Evolutionary conservation across 768 basidiomycete species (phyloP).

Genomic region (Naganishia kalamii): DNA sequence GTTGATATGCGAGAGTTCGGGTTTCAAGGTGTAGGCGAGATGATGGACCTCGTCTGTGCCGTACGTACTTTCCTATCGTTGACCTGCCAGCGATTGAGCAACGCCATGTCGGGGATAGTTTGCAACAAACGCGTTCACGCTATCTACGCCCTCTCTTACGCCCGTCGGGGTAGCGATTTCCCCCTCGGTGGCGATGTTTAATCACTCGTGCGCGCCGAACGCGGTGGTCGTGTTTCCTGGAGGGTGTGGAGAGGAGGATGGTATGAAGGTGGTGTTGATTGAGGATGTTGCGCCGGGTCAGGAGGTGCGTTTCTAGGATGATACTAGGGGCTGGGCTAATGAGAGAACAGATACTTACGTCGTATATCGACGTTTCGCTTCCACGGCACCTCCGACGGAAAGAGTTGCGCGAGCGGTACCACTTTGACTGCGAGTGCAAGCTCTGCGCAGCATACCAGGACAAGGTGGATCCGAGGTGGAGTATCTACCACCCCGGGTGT

Average conservation of each 20-base stretch:
- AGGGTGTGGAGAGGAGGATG: slow-evolving; percentile 30
- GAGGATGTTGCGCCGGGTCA: slow-evolving; percentile 59
- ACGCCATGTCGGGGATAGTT: slow-evolving; percentile 55
- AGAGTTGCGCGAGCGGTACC: slow-evolving; percentile 65
- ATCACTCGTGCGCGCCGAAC: slow-evolving; percentile 61
- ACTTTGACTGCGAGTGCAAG: slow-evolving; percentile 61
- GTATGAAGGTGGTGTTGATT: slow-evolving; percentile 67
- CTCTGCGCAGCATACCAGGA: neutral
- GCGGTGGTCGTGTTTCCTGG: slow-evolving; percentile 86
- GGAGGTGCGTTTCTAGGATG: slow-evolving; percentile 54
- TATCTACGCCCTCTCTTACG: slow-evolving; percentile 68
- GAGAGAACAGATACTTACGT: slow-evolving; percentile 59
- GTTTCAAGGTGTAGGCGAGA: slow-evolving; percentile 26
- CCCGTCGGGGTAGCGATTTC: slow-evolving; percentile 81
- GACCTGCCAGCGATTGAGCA: neutral
- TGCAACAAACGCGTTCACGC: slow-evolving; percentile 80
- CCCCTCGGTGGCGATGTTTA: slow-evolving; percentile 70
- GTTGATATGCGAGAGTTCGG: slow-evolving; percentile 32
- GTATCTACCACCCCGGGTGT: slow-evolving; percentile 49
- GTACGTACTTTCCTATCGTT: slow-evolving; percentile 28
- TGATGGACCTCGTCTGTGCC: slow-evolving; percentile 41
- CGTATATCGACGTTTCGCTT: slow-evolving; percentile 76
- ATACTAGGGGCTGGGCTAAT: neutral
- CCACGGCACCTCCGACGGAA: slow-evolving; percentile 56
- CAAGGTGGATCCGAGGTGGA: slow-evolving; percentile 61